Percentiles rank a stretch among this genome's conserved stretches.
phyloP scores from a whole-genome alignment of 257 asterid genomes.

The Salvia splendens region DNA sequence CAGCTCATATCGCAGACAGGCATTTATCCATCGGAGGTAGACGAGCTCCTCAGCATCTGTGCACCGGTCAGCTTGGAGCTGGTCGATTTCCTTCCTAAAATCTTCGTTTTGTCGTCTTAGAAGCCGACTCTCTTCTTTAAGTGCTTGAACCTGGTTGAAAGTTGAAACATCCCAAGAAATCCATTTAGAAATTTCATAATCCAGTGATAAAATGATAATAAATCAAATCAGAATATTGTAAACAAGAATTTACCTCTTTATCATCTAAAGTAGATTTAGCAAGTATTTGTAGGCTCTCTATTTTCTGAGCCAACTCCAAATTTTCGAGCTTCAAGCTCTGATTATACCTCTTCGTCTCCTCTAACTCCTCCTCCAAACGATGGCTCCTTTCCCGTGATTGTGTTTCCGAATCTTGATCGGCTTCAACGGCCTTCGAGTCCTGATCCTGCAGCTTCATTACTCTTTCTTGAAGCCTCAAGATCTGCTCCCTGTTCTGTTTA shows the following conservation, averaged over 20 bases:
- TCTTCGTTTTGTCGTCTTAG: slow-evolving; percentile 61
- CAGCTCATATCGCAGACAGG: slow-evolving; percentile 82
- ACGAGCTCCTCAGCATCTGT: slow-evolving; percentile 84
- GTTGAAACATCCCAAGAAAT: not conserved
- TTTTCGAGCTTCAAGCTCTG: slow-evolving; percentile 56
- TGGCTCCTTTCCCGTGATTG: slow-evolving; percentile 29
- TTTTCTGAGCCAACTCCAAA: slow-evolving; percentile 54
- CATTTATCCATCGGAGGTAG: slow-evolving; percentile 91
- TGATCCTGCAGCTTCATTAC: slow-evolving; percentile 68
- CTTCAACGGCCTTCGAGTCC: slow-evolving; percentile 36
- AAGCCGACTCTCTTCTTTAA: slow-evolving; percentile 51
- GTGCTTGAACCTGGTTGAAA: slow-evolving; percentile 51
- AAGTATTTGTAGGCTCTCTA: slow-evolving; percentile 54
- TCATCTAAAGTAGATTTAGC: slow-evolving; percentile 56
- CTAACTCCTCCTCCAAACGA: slow-evolving; percentile 51
- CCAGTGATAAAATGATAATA: not conserved
- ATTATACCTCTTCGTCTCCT: slow-evolving; percentile 56
- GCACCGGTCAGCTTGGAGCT: slow-evolving; percentile 59
- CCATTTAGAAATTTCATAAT: not conserved
- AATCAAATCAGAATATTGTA: not conserved
- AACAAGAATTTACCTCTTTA: slow-evolving; percentile 51
- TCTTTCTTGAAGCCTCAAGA: slow-evolving; percentile 65
- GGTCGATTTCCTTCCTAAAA: slow-evolving; percentile 67
- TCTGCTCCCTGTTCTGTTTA: slow-evolving; percentile 65
- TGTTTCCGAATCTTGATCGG: slow-evolving; percentile 23